Evolutionary conservation across 768 basidiomycete genomes (phyloP), one percentile per base, ranked within the genome.

Genomic region (Amanita thiersii): DNA sequence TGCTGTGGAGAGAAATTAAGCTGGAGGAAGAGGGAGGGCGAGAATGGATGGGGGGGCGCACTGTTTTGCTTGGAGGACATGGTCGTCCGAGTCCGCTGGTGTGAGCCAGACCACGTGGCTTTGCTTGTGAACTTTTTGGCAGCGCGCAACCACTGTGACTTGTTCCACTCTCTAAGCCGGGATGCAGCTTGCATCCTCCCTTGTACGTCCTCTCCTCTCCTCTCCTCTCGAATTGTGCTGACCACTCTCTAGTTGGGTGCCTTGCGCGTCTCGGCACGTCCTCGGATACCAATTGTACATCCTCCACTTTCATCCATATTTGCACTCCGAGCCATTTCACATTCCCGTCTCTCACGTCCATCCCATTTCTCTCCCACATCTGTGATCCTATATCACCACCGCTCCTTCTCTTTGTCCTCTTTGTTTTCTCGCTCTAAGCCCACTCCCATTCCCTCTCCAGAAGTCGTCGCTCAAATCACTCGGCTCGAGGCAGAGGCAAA

Each of bases 401-500:
- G 64, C 37, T 29, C 56, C 12, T 47, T 73, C 33, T 68, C 65
- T 39, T 58, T 74, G 36, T 65, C 64, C 21, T 66, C 68, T 26
- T 64, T 69, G 15, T 74, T 69, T 49, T 66, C 69, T 14, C 65
- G 70, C n/a, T 66, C 69, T 17, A 72, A 67, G 43, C 54, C 69
- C 3, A 52, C 58, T 14, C 52, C 68, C 9, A 56, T 67, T 1
- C 81, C 83, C 1, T 69, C 81, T 0, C 82, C 84, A 2, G 66
- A 72, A 19, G 69, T 81, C 18, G 78, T 86, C 7, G 82, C 79
- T 5, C 69, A 75, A 32, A 79, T 88, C 20, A 75, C 81, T n/a
- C 66, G 73, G 10, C 69, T 86, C 37, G 88, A 91, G 52, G 81
- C 79, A 3, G 83, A 81, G 31, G 88, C 81, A 10, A 84, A 91